Percentiles rank a stretch among this genome's conserved stretches.
Conservation (phyloP, 2,329 filamentous ascomycete species). For the Saccharata proteae region DNA sequence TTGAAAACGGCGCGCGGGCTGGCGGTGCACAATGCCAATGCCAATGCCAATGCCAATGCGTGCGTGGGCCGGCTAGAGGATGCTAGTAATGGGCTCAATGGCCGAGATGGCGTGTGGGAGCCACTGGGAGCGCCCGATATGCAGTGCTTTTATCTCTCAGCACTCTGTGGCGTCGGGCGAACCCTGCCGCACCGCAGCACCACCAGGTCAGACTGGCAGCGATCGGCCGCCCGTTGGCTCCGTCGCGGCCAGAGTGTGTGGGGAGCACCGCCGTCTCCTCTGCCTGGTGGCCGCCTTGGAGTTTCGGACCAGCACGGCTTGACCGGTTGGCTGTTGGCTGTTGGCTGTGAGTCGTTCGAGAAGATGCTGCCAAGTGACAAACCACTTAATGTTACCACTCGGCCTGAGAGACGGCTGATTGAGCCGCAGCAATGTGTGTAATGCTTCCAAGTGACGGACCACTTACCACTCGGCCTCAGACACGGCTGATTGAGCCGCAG, state of each 20-base stretch:
- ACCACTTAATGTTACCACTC: too few relatives aligned
- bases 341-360: too few relatives aligned
- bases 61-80: constrained; percentile 1
- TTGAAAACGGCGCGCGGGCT: not conserved
- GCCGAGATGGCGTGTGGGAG: constrained; percentile 7
- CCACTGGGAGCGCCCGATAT: constrained; percentile 3
- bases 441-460: too few relatives aligned
- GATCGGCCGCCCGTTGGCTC: constrained; percentile 9
- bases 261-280: constrained; percentile 6
- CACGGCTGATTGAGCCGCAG: too few relatives aligned
- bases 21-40: not conserved
- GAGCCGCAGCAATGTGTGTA: too few relatives aligned
- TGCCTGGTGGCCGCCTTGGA: constrained; percentile 2
- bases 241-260: constrained; percentile 5
- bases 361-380: too few relatives aligned
- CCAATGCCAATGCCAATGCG: not conserved
- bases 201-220: constrained; percentile 5
- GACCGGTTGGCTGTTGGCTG: too few relatives aligned
- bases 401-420: too few relatives aligned
- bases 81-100: constrained; percentile 5
- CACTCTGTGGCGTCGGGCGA: constrained; percentile 7
- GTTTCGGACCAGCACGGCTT: too few relatives aligned
- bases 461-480: too few relatives aligned
- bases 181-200: constrained; percentile 4
- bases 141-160: constrained; percentile 9